These are phyloP conservation scores for Adansonia rubrostipa DNA, from an alignment of 441 rosid genomes.

Conservation along the genomic window DNA sequence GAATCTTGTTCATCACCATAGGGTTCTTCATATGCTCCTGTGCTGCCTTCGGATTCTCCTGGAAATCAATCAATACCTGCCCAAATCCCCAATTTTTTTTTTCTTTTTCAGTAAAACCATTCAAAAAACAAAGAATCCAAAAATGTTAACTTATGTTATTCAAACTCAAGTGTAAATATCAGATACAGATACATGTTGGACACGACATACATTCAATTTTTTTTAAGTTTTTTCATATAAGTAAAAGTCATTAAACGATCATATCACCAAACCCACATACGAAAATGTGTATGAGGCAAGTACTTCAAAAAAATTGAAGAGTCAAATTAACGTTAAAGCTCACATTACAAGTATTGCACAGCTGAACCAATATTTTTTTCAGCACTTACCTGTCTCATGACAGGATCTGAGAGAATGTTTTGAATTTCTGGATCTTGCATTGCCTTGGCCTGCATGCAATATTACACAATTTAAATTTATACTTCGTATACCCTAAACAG, in stretches of 20 bases:
- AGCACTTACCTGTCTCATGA: constrained; percentile 76
- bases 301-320: no score
- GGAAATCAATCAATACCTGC: constrained; percentile 86
- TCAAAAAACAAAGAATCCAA: background rate
- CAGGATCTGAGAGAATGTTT: constrained; percentile 89
- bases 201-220: no score
- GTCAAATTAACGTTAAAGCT: no score
- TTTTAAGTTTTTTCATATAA: no score
- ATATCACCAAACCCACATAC: no score
- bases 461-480: background rate
- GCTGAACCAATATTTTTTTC: background rate
- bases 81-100: constrained; percentile 7
- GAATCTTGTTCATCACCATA: constrained; percentile 89
- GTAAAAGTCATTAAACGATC: no score
- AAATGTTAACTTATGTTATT: no score
- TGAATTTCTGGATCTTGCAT: constrained; percentile 98
- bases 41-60: constrained; percentile 88
- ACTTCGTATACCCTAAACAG: background rate
- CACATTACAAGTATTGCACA: no score
- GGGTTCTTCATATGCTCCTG: constrained; percentile 88
- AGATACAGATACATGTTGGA: no score
- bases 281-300: no score
- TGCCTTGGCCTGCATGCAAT: constrained; percentile 75
- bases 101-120: background rate
- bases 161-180: no score